Evolutionary conservation across 768 basidiomycete species (phyloP), one percentile per base, ranked within the genome.

Genomic region (Sporobolomyces pararoseus): DNA sequence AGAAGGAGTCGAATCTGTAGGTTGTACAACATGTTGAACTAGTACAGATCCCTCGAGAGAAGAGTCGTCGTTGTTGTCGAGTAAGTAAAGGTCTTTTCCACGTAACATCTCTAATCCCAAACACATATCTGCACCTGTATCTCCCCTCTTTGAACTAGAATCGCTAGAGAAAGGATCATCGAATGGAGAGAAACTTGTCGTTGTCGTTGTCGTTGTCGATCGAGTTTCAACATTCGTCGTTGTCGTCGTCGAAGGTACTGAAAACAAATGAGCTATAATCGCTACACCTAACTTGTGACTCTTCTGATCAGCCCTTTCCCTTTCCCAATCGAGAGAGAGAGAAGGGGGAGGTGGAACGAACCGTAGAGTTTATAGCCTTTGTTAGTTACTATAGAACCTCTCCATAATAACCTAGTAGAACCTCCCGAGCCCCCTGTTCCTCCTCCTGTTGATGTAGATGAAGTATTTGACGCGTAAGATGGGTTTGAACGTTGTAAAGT

Each of bases 151-250:
- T 27, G 72, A 58, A 3, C 64, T 21, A 19, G 72, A 69, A n/a
- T n/a, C n/a, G n/a, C n/a, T n/a, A 16, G 72, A 49, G 62, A 73
- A 73, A 17, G 72, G 72, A 52, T 73, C 72, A n/a, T 73, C 72
- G 61, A 73, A 73, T 4, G 72, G 72, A 2, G 67, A 69, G 39
- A 29, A 65, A 29, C 16, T 34, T 31, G n/a, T 13, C 44, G 50
- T n/a, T 19, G 68, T 21, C 23, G 68, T 14, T 14, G 46, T 19
- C 17, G 66, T n/a, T n/a, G n/a, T n/a, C n/a, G 29, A 19, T 27
- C 19, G 55, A 52, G 25, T 21, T 49, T 1, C 27, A 46, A 21
- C 35, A n/a, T n/a, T n/a, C n/a, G n/a, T 13, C 44, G 50, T n/a
- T 19, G 68, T 21, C 23, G 68, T 14, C 13, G 46, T 19, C 17